Percentiles rank a stretch among this genome's conserved stretches.
These are phyloP conservation scores for Aspergillus fijiensis DNA, from an alignment of 2,329 filamentous ascomycete genomes.

Conservation along the genomic window DNA sequence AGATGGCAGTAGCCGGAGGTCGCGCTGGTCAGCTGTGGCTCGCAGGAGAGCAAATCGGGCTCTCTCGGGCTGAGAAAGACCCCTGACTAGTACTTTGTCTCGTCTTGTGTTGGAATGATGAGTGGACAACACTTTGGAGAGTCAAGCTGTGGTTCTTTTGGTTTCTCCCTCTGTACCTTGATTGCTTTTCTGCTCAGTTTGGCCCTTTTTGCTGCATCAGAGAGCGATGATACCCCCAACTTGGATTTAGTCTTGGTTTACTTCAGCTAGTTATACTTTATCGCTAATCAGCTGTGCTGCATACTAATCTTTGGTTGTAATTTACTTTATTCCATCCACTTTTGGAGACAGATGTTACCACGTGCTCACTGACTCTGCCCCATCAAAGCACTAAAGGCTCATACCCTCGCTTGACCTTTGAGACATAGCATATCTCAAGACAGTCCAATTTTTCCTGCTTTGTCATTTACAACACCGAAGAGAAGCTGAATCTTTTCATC, in stretches of 20 bases:
- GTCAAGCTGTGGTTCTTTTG: background rate
- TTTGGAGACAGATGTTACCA: no score
- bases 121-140: background rate
- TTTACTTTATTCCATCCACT: no score
- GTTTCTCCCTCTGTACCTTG: background rate
- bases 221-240: background rate
- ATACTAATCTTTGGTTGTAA: no score
- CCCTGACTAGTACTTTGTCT: background rate
- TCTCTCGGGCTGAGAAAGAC: background rate
- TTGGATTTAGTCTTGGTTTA: background rate
- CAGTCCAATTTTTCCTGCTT: no score
- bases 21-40: constrained; percentile 28
- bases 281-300: background rate
- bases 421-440: no score
- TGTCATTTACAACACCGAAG: no score
- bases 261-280: background rate
- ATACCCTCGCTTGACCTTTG: no score
- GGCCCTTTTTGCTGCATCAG: background rate
- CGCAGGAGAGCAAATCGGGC: constrained; percentile 14
- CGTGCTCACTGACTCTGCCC: no score
- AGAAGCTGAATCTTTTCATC: no score
- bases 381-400: no score
- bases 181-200: background rate
- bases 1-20: constrained; percentile 7
- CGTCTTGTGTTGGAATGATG: background rate